Evolutionary conservation across 768 basidiomycete genomes (phyloP), one percentile per base, ranked within the genome.

Genomic region (Tremella fuciformis): DNA sequence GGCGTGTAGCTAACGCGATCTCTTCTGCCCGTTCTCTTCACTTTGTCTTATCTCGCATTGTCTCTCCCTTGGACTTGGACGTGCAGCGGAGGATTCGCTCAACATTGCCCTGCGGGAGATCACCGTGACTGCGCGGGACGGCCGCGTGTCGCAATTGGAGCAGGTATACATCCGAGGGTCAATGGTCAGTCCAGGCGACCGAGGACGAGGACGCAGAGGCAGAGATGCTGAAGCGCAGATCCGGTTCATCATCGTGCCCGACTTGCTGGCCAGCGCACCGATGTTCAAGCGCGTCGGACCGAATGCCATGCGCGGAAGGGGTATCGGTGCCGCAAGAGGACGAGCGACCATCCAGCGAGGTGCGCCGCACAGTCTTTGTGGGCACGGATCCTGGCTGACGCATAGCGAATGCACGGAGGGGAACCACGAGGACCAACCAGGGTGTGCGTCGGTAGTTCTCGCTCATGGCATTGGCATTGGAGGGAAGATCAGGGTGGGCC

Each of bases 281-380:
- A 99, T 99, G 96, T 99, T 99, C 81, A 99, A 98, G 80, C 87
- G 96, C 60, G 91, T 94, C 26, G 93, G 94, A 39, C 91, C 94
- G 8, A 97, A 96, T 75, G 94, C 92, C 18, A 97, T 97, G 93
- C 86, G 89, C 70, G 96, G 96, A 73, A 84, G 94, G 65, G 96
- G 96, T 85, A 99, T 99, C 74, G 96, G 96, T 71, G 96, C 94
- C 73, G 94, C 94, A 49, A 87, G 94, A 84, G 94, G 94, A 79
- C 87, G 94, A 78, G 94, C 94, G 44, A 98, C 94, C 13, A 97
- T 97, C 70, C 92, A 96, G 88, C 83, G 94, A 78, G 94, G 91
- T 96, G 66, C 67, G 89, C 79, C 18, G 19, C 4, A 3, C 13
- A 13, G 6, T 34, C 29, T 34, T n/a, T 18, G 42, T 6, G 13